Evolutionary conservation across 768 basidiomycete genomes (phyloP).

Genomic region (Boletus barrowsii): DNA sequence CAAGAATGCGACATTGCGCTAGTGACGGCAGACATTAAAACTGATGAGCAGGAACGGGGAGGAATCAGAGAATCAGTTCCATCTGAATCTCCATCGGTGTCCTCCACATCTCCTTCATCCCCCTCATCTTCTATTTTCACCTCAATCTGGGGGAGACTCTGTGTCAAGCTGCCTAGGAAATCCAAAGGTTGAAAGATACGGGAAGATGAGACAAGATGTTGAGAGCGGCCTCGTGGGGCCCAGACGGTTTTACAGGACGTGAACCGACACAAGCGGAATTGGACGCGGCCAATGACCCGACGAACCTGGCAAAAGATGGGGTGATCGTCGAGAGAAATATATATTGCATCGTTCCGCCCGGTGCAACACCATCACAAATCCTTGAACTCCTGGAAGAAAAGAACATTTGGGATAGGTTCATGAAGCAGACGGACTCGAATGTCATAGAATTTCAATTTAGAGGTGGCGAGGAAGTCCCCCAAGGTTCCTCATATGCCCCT

Average conservation of each 20-base stretch:
- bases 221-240: conserved; percentile 6
- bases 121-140: no score
- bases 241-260: conserved; percentile 2
- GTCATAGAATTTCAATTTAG: no score
- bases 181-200: conserved; percentile 18
- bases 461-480: no score
- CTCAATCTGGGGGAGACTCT: no score
- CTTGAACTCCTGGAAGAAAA: background rate
- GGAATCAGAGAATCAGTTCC: background rate
- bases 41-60: no score
- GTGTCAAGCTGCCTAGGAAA: background rate
- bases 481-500: background rate
- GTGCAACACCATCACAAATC: background rate
- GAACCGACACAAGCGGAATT: background rate
- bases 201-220: conserved; percentile 22
- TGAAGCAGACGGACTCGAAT: background rate
- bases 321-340: conserved; percentile 20
- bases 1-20: conserved; percentile 52
- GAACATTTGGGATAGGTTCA: background rate
- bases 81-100: no score
- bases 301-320: background rate
- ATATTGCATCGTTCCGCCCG: conserved; percentile 2
- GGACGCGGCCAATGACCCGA: background rate
- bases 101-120: no score
- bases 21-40: conserved; percentile 41